Base-by-base conservation (phyloP, 75 land plant genomes). In the Chamaecyparis obtusa region DNA sequence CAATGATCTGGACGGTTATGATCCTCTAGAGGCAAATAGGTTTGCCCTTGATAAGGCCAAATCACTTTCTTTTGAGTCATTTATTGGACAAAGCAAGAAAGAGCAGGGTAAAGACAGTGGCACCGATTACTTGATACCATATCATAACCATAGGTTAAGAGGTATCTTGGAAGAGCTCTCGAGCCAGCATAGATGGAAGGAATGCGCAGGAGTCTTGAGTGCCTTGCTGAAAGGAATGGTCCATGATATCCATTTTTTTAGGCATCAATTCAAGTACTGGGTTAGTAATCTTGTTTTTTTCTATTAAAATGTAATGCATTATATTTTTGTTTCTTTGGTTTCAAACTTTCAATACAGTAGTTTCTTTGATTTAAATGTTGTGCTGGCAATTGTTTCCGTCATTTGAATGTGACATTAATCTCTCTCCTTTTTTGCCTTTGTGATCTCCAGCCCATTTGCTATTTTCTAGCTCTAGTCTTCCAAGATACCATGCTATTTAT, bases 141-240 rank as follows among this genome's bases (percentile, higher is more conserved):
- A 80, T 80, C 83, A 80, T 44, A 80, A 80, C 27, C n/a, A 21
- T 43, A 80, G 83, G 83, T 44, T 80, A 21, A 43, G 83, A 21
- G 51, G 83, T 27, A 80, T 80, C 41, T 44, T 80, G 83, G 51
- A 37, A 80, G 83, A 80, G 51, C 83, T 80, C 13, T 21, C 21
- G 8, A 80, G 83, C 21, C 51, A 80, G 30, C 83, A 80, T 44
- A 80, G 83, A 80, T 80, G 83, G 83, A 44, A 80, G 49, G 83
- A 81, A 81, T 43, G 44, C 11, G 83, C 83, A 10, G 83, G 83
- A 44, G 83, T 81, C 4, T 43, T 81, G 83, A 81, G 83, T 46
- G 51, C n/a, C 32, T 44, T 46, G 16, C 48, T 81, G 49, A 81
- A 81, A 46, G 83, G 49, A 81, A 44, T 49, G 9, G 51, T n/a